Conservation (phyloP, 2,329 filamentous ascomycete genomes). For the Balansia obtecta region DNA sequence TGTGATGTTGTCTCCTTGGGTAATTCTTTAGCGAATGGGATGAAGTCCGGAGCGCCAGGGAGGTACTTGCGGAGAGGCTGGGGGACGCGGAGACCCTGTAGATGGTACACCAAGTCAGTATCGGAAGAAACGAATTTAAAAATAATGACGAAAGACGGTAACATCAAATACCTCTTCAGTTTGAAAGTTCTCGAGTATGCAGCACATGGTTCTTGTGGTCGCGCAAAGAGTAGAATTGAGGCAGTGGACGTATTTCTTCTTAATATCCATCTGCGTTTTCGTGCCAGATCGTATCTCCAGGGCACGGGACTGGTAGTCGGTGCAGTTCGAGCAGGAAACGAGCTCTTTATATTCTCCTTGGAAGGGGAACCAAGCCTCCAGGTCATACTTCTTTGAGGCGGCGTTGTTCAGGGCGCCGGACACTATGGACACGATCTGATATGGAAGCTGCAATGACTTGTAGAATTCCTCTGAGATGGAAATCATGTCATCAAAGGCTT, state of each 20-base stretch:
- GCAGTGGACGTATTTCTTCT: slow-evolving; percentile 88
- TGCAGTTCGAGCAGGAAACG: slow-evolving; percentile 95
- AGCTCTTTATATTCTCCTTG: slow-evolving; percentile 98
- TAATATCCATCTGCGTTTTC: slow-evolving; percentile 72
- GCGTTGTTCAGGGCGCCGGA: slow-evolving; percentile 82
- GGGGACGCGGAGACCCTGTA: slow-evolving; percentile 63
- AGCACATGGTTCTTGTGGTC: slow-evolving; percentile 86
- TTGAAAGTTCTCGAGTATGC: slow-evolving; percentile 94
- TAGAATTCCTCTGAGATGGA: slow-evolving; percentile 87
- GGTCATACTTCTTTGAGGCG: slow-evolving; percentile 78
- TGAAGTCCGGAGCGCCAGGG: slow-evolving; percentile 76
- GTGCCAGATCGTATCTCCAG: slow-evolving; percentile 84
- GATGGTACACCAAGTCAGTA: not conserved
- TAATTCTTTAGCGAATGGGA: slow-evolving; percentile 78
- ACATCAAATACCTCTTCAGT: slow-evolving; percentile 53
- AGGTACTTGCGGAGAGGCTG: slow-evolving; percentile 81
- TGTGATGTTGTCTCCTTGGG: slow-evolving; percentile 48
- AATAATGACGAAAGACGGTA: not conserved
- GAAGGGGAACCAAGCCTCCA: slow-evolving; percentile 94
- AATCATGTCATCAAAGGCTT: slow-evolving; percentile 91
- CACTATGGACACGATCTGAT: slow-evolving; percentile 86
- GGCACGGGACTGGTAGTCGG: slow-evolving; percentile 89
- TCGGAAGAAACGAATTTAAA: not conserved
- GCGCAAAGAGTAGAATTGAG: slow-evolving; percentile 84
- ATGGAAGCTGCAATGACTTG: slow-evolving; percentile 76